Conservation (phyloP, 805 yeast genomes). For the Nakazawaea wyomingensis region DNA sequence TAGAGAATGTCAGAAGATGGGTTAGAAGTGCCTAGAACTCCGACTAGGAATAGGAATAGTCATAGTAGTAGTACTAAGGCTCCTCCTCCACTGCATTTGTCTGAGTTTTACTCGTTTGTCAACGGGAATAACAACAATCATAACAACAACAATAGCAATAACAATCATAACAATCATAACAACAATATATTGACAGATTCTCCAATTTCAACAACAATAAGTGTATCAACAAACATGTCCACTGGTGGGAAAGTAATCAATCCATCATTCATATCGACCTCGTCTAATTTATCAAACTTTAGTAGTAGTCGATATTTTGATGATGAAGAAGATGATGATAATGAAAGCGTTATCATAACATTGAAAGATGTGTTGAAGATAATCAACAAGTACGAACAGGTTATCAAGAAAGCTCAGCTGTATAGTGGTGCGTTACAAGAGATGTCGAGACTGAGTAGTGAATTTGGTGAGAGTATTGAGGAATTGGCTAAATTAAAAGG, state of each 20-base stretch:
- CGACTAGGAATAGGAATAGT: constrained; percentile 3
- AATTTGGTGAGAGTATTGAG: constrained; percentile 68
- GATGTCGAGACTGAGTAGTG: constrained; percentile 58
- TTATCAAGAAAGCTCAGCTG: constrained; percentile 40
- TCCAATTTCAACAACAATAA: neutral
- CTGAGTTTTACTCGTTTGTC: constrained; percentile 55
- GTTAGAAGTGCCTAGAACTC: neutral
- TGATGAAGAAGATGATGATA: constrained; percentile 32
- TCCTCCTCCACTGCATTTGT: constrained; percentile 47
- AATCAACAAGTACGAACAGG: constrained; percentile 39
- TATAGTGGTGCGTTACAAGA: constrained; percentile 41
- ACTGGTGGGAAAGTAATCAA: neutral
- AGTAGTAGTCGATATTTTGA: constrained; percentile 41
- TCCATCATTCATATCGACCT: constrained; percentile 15
- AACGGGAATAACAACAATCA: constrained; percentile 15
- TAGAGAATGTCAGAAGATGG: neutral
- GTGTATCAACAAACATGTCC: neutral
- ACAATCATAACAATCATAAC: neutral
- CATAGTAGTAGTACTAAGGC: neutral
- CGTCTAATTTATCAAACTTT: constrained; percentile 13
- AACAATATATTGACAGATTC: constrained; percentile 1
- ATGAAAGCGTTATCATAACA: constrained; percentile 35
- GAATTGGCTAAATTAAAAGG: constrained; percentile 59
- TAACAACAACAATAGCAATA: constrained; percentile 5
- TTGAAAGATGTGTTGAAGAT: constrained; percentile 53